Base-by-base conservation (phyloP, 306 rosid species). In the Abrus pulchellus region DNA sequence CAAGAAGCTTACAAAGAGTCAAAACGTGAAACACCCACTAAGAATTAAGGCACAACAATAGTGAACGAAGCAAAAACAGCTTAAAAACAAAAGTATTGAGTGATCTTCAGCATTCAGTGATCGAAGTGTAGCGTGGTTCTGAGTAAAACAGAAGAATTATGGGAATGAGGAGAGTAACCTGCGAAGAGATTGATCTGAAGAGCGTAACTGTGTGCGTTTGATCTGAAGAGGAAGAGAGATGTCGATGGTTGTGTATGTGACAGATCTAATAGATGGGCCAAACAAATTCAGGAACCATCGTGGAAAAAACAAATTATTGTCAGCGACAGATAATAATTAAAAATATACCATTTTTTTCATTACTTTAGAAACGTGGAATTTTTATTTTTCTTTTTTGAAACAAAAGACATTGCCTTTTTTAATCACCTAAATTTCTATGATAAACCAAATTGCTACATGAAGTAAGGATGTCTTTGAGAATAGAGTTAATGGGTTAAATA, bases 141-240 rank as follows among this genome's bases (percentile, higher is more conserved):
- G 3, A n/a, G 52, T 0, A 13, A 14, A 56, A 40, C 5, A 47
- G 5, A 53, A 62, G n/a, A 52, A 83, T 53, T 64, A 5, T 12
- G 6, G 75, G 54, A 13, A 44, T 40, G 48, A 84, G 68, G 29
- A 53, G 30, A 61, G 34, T 13, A 33, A 52, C 41, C 53, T 60
- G 59, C 59, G 38, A 80, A 79, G 62, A 40, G 60, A 72, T 67
- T 65, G 84, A 72, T 43, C 36, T 28, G 63, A 49, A 84, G 49
- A 80, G 64, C 45, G 27, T 65, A 80, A 79, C 89, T 83, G 20
- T 72, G 72, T 45, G 9, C 36, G 64, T n/a, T 75, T 83, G 94
- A 93, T 88, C 88, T 74, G 92, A 77, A 84, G 76, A 83, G 36
- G 52, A 49, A 79, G 9, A 54, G 86, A 74, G 85, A 63, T 20